phyloP scores from a whole-genome alignment of 495 filamentous ascomycete genomes.

The Haplographium delicatum region DNA sequence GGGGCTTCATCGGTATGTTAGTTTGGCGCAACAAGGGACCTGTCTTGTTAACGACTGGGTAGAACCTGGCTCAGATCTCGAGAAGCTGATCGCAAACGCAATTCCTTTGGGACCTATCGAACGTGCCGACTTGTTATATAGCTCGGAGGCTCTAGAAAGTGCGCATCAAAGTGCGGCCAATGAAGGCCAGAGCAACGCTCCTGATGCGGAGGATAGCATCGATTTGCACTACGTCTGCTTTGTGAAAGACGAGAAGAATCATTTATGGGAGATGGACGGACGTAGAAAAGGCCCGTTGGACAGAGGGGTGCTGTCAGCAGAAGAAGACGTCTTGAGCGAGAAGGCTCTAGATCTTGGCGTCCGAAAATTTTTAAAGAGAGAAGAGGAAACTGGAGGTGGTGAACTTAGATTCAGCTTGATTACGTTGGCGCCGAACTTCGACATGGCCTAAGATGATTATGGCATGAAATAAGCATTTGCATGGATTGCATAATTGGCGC shows the following conservation, averaged over 20 bases:
- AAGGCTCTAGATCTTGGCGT: constrained; percentile 59
- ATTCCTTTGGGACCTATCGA: constrained; percentile 47
- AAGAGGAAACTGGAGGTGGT: constrained; percentile 42
- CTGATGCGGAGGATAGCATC: constrained; percentile 59
- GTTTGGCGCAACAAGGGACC: background rate
- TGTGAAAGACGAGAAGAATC: constrained; percentile 62
- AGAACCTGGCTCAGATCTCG: constrained; percentile 39
- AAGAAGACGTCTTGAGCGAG: constrained; percentile 67
- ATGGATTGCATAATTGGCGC: background rate
- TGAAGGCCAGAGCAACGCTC: constrained; percentile 68
- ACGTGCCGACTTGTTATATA: constrained; percentile 68
- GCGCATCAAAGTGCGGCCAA: constrained; percentile 68
- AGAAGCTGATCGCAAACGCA: constrained; percentile 38
- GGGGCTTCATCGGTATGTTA: constrained; percentile 40
- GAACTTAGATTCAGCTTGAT: constrained; percentile 73
- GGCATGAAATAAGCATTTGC: too few relatives aligned
- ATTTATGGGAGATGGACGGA: constrained; percentile 84
- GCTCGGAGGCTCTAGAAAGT: constrained; percentile 61
- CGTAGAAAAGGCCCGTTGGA: constrained; percentile 70
- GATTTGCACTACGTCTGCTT: constrained; percentile 84
- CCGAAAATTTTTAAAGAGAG: constrained; percentile 62
- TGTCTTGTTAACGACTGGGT: constrained; percentile 6
- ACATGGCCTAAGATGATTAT: constrained; percentile 42
- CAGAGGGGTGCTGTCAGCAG: constrained; percentile 54
- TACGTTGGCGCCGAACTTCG: constrained; percentile 60